Percentiles rank a stretch among this genome's conserved stretches.
phyloP scores from a whole-genome alignment of 768 basidiomycete genomes.

The Lactifluus pinguis region DNA sequence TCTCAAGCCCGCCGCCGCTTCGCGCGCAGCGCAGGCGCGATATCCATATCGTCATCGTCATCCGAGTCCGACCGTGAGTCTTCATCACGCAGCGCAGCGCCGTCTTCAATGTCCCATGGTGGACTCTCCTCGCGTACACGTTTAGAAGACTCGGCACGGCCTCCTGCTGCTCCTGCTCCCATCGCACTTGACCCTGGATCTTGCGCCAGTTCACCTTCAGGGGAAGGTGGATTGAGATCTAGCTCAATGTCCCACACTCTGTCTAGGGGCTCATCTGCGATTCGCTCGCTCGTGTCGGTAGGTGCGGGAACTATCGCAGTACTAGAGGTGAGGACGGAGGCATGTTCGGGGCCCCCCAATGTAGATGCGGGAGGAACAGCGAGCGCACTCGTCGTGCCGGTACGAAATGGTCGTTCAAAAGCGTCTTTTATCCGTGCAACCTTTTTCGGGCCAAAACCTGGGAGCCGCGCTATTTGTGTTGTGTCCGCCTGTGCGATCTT shows the following conservation, averaged over 20 bases:
- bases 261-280: neutral
- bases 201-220: neutral
- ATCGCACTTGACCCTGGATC: neutral
- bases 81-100: neutral
- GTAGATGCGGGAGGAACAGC: no score
- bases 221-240: conserved; percentile 31
- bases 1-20: conserved; percentile 9
- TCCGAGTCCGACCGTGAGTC: neutral
- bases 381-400: conserved; percentile 43
- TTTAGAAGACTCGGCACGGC: neutral
- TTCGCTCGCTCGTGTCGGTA: neutral
- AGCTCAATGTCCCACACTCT: conserved; percentile 71
- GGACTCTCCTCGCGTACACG: conserved; percentile 12
- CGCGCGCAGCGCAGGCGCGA: conserved; percentile 10
- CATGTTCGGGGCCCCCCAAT: no score
- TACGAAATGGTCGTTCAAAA: conserved; percentile 82
- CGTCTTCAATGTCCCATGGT: conserved; percentile 17
- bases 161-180: neutral
- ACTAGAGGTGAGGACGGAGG: neutral
- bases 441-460: conserved; percentile 92
- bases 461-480: conserved; percentile 71
- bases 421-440: conserved; percentile 86
- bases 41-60: neutral
- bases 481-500: conserved; percentile 65
- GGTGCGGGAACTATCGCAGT: neutral